Conservation (phyloP, 345 rosid species). For the Euphorbia tirucalli region DNA sequence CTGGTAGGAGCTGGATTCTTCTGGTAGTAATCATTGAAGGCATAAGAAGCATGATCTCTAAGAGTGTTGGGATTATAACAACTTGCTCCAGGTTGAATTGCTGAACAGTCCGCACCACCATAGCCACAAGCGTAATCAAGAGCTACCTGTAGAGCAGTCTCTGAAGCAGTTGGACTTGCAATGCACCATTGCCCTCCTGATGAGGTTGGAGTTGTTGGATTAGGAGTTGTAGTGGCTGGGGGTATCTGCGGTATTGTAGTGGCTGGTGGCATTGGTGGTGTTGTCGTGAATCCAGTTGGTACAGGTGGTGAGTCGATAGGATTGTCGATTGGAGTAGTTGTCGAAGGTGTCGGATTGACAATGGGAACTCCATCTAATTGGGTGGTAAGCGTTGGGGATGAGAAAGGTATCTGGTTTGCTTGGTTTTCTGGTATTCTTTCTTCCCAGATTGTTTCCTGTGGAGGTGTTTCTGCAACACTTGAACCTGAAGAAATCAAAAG, state of each 20-base stretch:
- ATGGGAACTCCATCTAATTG: conserved; percentile 50
- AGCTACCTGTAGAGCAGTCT: conserved; percentile 88
- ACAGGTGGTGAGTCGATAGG: conserved; percentile 25
- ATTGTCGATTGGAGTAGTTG: conserved; percentile 41
- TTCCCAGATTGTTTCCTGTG: conserved; percentile 30
- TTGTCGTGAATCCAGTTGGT: conserved; percentile 27
- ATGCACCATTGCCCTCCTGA: conserved; percentile 72
- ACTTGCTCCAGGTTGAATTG: conserved; percentile 63
- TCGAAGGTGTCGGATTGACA: conserved; percentile 70
- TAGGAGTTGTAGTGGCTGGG: conserved; percentile 11
- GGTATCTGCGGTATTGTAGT: conserved; percentile 11
- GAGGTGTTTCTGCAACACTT: conserved; percentile 37
- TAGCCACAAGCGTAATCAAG: conserved; percentile 95
- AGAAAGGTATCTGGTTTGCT: conserved; percentile 27
- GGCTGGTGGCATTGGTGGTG: conserved; percentile 21
- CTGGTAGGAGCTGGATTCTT: conserved; percentile 89
- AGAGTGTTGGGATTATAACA: conserved; percentile 75
- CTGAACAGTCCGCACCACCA: conserved; percentile 90
- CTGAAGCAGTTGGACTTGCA: conserved; percentile 67
- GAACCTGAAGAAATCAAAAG: conserved; percentile 45
- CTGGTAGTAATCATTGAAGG: conserved; percentile 91
- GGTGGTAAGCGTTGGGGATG: conserved; percentile 29
- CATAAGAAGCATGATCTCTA: conserved; percentile 85
- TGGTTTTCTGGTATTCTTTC: conserved; percentile 18
- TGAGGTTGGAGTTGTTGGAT: conserved; percentile 33